Evolutionary conservation across 257 asterid species (phyloP).

Genomic region (Gynochthodes officinalis): DNA sequence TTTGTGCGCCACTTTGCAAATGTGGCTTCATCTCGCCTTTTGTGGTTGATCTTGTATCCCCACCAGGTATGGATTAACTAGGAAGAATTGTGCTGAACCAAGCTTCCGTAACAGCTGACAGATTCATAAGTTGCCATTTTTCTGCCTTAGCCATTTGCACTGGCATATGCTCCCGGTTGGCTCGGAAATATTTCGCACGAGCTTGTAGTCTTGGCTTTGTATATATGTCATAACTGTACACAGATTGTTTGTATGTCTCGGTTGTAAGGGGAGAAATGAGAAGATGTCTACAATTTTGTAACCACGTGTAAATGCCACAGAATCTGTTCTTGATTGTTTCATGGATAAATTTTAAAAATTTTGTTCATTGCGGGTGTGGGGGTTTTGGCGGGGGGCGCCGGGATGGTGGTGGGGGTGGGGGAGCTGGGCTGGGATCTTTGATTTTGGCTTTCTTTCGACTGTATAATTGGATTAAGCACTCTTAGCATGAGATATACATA

Average conservation of each 20-base stretch:
- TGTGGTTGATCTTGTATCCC: not conserved
- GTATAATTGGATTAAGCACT: no score
- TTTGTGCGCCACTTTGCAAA: no score
- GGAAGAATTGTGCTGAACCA: not conserved
- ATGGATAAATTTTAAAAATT: not conserved
- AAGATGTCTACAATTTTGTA: constrained; percentile 2
- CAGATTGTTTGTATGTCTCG: not conserved
- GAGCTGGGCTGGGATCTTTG: no score
- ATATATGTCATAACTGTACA: constrained; percentile 9
- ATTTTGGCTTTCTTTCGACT: no score
- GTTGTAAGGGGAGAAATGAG: not conserved
- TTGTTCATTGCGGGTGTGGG: no score
- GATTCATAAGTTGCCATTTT: not conserved
- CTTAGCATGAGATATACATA: no score
- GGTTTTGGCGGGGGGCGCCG: no score
- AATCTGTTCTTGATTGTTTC: not conserved
- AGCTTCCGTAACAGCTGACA: not conserved
- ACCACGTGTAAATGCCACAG: constrained; percentile 4
- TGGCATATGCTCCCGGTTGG: not conserved
- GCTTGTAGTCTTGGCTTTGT: constrained; percentile 14
- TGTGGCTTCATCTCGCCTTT: not conserved
- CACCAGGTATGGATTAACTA: not conserved
- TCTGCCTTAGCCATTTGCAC: constrained; percentile 1
- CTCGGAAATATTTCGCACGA: constrained; percentile 5
- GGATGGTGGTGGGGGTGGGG: no score